A percentile compares a stretch with the other conserved stretches of the same genome.
Evolutionary conservation across 768 basidiomycete species (phyloP).

Genomic region (Boletus tomentosulus): DNA sequence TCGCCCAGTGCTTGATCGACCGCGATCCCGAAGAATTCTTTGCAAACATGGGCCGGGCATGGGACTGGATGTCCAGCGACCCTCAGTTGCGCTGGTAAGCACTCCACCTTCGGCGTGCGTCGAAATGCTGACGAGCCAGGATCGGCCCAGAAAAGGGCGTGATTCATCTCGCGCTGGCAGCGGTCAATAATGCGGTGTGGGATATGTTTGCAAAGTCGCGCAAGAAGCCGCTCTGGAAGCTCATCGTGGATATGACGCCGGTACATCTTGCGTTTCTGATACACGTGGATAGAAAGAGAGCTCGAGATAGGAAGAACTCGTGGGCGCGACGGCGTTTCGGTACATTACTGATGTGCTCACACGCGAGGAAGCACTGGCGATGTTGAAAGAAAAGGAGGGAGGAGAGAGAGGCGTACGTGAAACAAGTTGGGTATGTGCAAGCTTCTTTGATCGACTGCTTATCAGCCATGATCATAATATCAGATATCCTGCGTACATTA

Average conservation of each 20-base stretch:
- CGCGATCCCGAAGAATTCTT: conserved; percentile 81
- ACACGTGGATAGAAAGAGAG: not conserved
- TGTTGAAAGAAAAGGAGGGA: conserved; percentile 70
- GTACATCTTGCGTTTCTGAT: conserved; percentile 32
- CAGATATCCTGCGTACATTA: conserved; percentile 90
- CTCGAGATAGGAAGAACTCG: conserved; percentile 64
- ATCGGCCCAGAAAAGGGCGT: conserved; percentile 92
- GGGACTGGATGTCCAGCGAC: conserved; percentile 81
- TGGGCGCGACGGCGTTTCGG: conserved; percentile 70
- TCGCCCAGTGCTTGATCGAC: conserved; percentile 77
- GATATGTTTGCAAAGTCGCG: conserved; percentile 80
- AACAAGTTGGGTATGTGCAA: conserved; percentile 51
- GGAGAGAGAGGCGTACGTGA: conserved; percentile 73
- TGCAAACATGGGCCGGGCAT: conserved; percentile 81
- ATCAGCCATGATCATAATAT: conserved; percentile 1
- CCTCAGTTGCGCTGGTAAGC: conserved; percentile 83
- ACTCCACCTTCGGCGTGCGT: not conserved
- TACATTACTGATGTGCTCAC: conserved; percentile 93
- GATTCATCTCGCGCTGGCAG: conserved; percentile 82
- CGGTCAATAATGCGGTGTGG: conserved; percentile 89
- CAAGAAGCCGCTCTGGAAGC: conserved; percentile 88
- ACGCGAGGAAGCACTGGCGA: conserved; percentile 76
- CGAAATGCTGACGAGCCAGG: conserved; percentile 28
- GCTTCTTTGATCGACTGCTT: not conserved
- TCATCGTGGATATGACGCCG: conserved; percentile 84